phyloP scores from a whole-genome alignment of 306 rosid genomes.

The Arachis stenosperma region DNA sequence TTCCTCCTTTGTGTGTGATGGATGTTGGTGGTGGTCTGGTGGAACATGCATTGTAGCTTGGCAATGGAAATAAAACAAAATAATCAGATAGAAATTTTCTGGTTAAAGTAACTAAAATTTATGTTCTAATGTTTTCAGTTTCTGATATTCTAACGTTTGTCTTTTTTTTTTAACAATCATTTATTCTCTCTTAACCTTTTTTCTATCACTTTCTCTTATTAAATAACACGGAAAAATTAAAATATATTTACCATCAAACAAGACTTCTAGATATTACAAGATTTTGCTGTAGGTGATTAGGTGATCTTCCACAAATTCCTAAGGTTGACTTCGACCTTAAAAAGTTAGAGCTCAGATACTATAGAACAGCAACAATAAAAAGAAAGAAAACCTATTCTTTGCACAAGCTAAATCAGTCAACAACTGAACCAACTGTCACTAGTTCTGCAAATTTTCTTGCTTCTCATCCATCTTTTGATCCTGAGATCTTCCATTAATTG shows the following conservation, averaged over 20 bases:
- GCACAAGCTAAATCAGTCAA: conserved; percentile 29
- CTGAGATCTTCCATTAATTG: conserved; percentile 35
- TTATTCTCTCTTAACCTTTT: no score
- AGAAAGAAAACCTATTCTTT: not conserved
- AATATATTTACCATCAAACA: conserved; percentile 26
- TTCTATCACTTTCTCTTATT: no score
- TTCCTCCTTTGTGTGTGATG: no score
- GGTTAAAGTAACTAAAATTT: no score
- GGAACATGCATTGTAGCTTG: no score
- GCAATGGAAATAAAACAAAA: no score
- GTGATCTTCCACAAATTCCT: not conserved
- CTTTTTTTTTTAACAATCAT: no score
- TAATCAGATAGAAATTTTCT: no score
- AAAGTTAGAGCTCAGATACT: not conserved
- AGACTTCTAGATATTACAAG: not conserved
- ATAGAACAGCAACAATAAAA: no score
- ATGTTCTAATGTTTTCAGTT: no score
- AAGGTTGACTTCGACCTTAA: not conserved
- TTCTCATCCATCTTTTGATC: conserved; percentile 44
- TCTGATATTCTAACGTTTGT: no score
- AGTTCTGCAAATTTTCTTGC: conserved; percentile 30
- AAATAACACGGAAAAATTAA: not conserved
- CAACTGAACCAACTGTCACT: conserved; percentile 23
- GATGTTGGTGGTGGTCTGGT: no score
- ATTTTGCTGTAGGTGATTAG: not conserved